Evolutionary conservation across 257 asterid genomes (phyloP), one percentile per base, ranked within the genome.

Genomic region (Marsdenia floribunda): DNA sequence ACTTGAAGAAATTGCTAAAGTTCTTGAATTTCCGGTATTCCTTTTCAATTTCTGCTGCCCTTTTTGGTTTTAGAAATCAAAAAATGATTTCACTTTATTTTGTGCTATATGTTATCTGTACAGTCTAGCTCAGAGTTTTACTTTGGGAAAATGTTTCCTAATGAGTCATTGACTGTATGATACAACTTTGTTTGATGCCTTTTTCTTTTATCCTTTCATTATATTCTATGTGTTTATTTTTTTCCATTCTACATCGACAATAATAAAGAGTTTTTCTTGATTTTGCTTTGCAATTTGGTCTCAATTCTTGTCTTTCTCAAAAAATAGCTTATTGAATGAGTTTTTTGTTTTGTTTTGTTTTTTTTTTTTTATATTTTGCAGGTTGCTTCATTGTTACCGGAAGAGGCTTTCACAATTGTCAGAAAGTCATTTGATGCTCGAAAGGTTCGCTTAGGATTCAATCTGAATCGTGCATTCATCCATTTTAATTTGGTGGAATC

Each of bases 351-450:
- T 49, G 70, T 37, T 54, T 44, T 64, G 15, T 18, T 42, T 60
- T 70, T n/a, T 55, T 53, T 24, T 49, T 63, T 38, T 54, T 46
- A 46, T 53, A 7, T 75, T 68, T 81, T 84, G 82, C 80, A 94
- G 99, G 98, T 94, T 71, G 90, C 98, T 79, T 92, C 99, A 38
- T 90, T 92, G 96, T 83, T 94, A 89, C 99, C 99, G 50, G 77
- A 85, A 10, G 98, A 92, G 77, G 97, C 97, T 13, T 94, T 94
- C 82, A 86, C 85, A 19, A 91, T 94, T 73, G 83, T 90, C 74
- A 84, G 99, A 79, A 92, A 94, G 83, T 94, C 97, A 13, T 94
- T 94, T 83, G 99, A 94, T 82, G 99, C 97, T n/a, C 90, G 99
- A 81, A 92, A 90, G 97, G 99, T 94, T 61, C 76, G 87, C 63